These are phyloP conservation scores for Capsicum baccatum DNA, from an alignment of 257 asterid species.

Conservation along the genomic window DNA sequence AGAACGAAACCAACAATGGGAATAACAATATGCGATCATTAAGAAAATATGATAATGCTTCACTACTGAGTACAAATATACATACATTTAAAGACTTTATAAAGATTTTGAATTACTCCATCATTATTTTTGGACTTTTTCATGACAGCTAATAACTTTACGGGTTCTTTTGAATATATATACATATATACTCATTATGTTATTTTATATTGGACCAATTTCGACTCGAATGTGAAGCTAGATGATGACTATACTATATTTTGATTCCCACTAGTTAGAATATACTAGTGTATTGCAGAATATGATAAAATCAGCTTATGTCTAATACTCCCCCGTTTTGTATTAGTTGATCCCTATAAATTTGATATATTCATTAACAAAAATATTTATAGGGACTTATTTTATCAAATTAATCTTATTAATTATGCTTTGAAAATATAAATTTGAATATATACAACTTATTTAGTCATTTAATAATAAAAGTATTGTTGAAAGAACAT, in stretches of 20 bases:
- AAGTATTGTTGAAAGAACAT: too few relatives aligned
- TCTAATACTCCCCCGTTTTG: background rate
- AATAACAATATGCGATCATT: too few relatives aligned
- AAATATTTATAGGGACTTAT: too few relatives aligned
- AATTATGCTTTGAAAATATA: too few relatives aligned
- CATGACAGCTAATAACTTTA: background rate
- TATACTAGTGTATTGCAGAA: background rate
- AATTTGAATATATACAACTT: too few relatives aligned
- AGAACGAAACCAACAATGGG: too few relatives aligned
- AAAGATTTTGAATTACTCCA: background rate
- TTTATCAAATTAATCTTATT: too few relatives aligned
- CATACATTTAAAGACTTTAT: background rate
- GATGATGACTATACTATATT: background rate
- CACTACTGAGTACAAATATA: background rate
- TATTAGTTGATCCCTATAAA: too few relatives aligned
- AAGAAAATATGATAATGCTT: background rate
- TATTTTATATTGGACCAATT: background rate
- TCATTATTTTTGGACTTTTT: background rate
- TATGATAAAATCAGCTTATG: background rate
- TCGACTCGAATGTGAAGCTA: background rate
- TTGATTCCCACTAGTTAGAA: background rate
- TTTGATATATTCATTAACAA: too few relatives aligned
- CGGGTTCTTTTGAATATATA: background rate
- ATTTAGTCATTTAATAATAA: too few relatives aligned
- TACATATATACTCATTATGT: background rate